Evolutionary conservation across 2,329 filamentous ascomycete genomes (phyloP), one percentile per base, ranked within the genome.

Genomic region (Ampelomyces quisqualis): DNA sequence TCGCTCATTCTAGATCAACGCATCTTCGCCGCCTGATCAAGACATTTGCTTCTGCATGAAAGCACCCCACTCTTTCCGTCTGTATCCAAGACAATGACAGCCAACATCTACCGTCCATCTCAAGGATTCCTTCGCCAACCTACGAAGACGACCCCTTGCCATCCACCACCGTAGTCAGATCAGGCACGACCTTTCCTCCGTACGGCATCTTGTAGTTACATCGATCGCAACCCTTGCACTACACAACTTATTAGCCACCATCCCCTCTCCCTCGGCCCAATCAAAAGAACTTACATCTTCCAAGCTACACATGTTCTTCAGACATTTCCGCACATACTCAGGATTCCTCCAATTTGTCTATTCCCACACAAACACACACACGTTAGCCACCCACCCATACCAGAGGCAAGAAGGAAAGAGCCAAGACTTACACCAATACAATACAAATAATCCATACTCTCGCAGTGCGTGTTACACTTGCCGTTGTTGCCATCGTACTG

Each of bases 161-260:
- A 14, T 19, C 35, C 4, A 39, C n/a, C 11, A 44, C n/a, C 11
- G 43, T 45, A 18, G 14, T 19, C 9, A 41, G 4, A 24, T 41
- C 38, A 5, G 38, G 38, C 34, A 28, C 7, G 15, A 41, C 7
- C 21, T 29, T 28, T 7, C 14, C 38, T 7, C 37, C 42, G 10
- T 29, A 28, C n/a, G 28, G 32, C 6, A 28, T 13, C 9, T 13
- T 36, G 19, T 27, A 46, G 11, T 37, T 30, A 22, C 43, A 46
- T 7, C 43, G 43, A 29, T 46, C 43, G 13, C 43, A 46, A n/a
- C 24, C 39, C 15, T 22, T 22, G 35, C 43, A 46, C 43, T 46
- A 18, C 13, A 14, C 5, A 14, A 13, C 17, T 7, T 13, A 14
- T 24, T 20, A 19, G 31, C 13, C 36, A 30, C 13, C 22, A 5